These are phyloP conservation scores for Solanum clarkiae DNA, from an alignment of 257 asterid genomes.

Conservation along the genomic window DNA sequence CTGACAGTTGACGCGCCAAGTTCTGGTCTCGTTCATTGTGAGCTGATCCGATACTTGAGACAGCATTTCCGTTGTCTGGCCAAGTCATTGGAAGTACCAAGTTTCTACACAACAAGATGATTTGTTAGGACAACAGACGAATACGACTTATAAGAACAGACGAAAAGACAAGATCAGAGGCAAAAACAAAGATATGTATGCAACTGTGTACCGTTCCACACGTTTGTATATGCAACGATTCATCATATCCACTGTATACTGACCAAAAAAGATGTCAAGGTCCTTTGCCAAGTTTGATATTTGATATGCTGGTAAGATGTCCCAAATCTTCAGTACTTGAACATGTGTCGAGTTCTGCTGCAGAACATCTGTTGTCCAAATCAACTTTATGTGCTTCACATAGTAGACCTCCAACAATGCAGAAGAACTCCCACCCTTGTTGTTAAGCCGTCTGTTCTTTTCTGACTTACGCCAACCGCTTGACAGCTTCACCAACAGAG, in stretches of 20 bases:
- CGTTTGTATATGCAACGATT: conserved; percentile 1
- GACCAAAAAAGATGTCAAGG: neutral
- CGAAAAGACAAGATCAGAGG: neutral
- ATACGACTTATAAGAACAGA: neutral
- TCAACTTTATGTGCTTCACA: conserved; percentile 20
- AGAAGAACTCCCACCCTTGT: neutral
- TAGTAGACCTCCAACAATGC: conserved; percentile 18
- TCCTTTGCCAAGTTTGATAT: neutral
- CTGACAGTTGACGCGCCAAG: neutral
- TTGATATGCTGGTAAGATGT: conserved; percentile 12
- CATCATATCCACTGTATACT: neutral
- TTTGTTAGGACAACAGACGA: neutral
- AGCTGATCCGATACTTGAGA: neutral
- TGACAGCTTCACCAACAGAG: conserved; percentile 31
- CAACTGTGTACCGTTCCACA: conserved; percentile 3
- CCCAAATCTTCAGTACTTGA: conserved; percentile 43
- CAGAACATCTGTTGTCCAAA: conserved; percentile 36
- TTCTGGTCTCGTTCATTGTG: neutral
- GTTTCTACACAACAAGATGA: conserved; percentile 3
- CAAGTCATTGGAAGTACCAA: conserved; percentile 9
- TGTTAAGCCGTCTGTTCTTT: neutral
- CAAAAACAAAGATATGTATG: neutral
- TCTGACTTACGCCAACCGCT: conserved; percentile 31
- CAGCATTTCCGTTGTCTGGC: neutral
- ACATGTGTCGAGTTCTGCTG: conserved; percentile 2